Base-by-base conservation (phyloP, 2,329 filamentous ascomycete species). In the Paracamarosporium sp. region DNA sequence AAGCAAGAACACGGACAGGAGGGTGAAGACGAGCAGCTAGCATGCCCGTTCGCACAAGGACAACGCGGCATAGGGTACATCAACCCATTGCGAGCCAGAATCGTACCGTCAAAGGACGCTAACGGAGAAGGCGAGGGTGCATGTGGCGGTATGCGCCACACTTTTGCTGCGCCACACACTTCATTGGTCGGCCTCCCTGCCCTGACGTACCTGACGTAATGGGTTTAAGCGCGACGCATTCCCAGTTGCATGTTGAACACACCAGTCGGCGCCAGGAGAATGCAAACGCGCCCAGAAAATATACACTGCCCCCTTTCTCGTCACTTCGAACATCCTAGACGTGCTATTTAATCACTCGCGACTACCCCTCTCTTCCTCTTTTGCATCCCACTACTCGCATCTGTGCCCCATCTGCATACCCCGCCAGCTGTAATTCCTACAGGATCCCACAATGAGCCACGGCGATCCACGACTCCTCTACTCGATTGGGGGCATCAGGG, bases 401-500 rank as follows among this genome's bases (percentile, higher is more conserved):
- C 36, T 40, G 20, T 48, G 28, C 28, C 52, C 36, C 53, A 24
- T 28, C 47, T 30, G 15, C 25, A 41, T 31, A 51, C 48, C 48
- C 48, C 48, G 22, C 50, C 53, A 48, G 25, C 48, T 28, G 25
- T 52, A 50, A 31, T 48, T 43, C 52, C 59, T 46, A 38, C 22
- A 45, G 52, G 50, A 53, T 64, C 76, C 46, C 53, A 82, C 81
- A 79, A 78, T 81, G 52, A 78, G 80, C 58, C 83, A 84, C 68
- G 79, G 83, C 70, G 83, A 86, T 57, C 83, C 84, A 45, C 82
- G 83, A 67, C 77, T 86, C 36, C 81, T 86, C 55, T 86, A 83
- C 70, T 80, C 81, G 27, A 80, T 98, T 74, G 88, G 89, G 65
- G 92, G 92, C 80, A 94, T 99, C 71, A 89, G 89, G 64, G 95